Evolutionary conservation across 345 rosid species (phyloP).

Genomic region (Aquilaria malaccensis): DNA sequence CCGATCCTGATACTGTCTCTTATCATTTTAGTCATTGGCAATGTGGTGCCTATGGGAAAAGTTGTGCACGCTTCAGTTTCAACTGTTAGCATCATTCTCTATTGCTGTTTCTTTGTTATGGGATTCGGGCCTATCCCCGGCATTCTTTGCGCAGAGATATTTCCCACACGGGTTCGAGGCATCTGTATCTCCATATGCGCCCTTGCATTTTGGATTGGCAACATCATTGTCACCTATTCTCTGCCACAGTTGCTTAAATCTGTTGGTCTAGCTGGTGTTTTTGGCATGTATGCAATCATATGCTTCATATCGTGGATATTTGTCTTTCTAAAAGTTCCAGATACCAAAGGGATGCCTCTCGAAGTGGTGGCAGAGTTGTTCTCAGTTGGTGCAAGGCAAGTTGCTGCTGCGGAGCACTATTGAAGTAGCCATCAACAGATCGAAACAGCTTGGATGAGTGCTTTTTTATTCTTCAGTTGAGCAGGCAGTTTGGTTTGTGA

Average conservation of each 20-base stretch:
- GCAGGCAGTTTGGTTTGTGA: conserved; percentile 9
- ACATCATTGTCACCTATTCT: conserved; percentile 68
- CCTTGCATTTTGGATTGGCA: conserved; percentile 66
- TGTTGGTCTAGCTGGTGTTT: conserved; percentile 63
- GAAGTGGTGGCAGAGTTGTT: conserved; percentile 87
- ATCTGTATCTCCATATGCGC: conserved; percentile 83
- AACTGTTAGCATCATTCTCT: conserved; percentile 46
- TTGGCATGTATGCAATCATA: conserved; percentile 57
- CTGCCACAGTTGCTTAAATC: conserved; percentile 72
- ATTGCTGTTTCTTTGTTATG: conserved; percentile 87
- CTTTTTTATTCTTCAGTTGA: conserved; percentile 7
- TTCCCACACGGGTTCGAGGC: conserved; percentile 87
- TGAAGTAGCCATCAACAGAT: conserved; percentile 15
- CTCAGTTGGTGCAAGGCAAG: conserved; percentile 65
- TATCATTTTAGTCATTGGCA: conserved; percentile 45
- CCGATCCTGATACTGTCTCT: conserved; percentile 60
- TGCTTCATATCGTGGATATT: conserved; percentile 60
- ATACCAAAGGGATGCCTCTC: conserved; percentile 91
- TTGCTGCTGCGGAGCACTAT: conserved; percentile 33
- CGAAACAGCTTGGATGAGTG: conserved; percentile 15
- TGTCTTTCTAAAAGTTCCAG: conserved; percentile 68
- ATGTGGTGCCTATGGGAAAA: conserved; percentile 35
- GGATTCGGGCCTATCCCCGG: conserved; percentile 93
- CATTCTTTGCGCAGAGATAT: conserved; percentile 83
- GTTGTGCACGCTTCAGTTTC: conserved; percentile 53